A percentile compares a stretch with the other conserved stretches of the same genome.
phyloP scores from a whole-genome alignment of 306 rosid species.

The Albizia julibrissin region DNA sequence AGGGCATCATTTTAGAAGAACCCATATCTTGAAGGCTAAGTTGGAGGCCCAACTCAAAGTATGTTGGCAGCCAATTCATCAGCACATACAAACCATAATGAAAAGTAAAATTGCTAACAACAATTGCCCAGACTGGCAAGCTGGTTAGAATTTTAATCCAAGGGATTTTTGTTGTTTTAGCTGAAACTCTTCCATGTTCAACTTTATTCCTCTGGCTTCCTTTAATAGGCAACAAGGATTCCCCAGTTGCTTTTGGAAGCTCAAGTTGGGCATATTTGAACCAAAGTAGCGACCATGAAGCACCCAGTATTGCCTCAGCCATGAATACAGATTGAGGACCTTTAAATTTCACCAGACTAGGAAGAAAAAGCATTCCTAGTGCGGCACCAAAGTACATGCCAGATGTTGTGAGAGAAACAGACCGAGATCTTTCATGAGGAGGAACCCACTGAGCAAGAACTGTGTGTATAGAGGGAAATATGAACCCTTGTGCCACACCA shows the following conservation, averaged over 20 bases:
- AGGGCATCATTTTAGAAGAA: constrained; percentile 96
- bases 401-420: constrained; percentile 90
- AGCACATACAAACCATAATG: constrained; percentile 92
- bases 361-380: constrained; percentile 81
- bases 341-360: constrained; percentile 69
- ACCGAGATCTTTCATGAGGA: constrained; percentile 93
- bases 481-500: constrained; percentile 93
- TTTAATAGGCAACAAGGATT: constrained; percentile 60
- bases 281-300: constrained; percentile 84
- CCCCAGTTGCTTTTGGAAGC: constrained; percentile 81
- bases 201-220: constrained; percentile 55
- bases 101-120: constrained; percentile 93
- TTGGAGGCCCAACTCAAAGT: constrained; percentile 89
- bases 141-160: constrained; percentile 78
- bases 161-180: constrained; percentile 58
- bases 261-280: constrained; percentile 71
- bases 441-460: constrained; percentile 99
- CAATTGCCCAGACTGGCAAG: constrained; percentile 96
- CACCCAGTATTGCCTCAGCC: constrained; percentile 82
- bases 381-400: constrained; percentile 99
- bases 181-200: constrained; percentile 48
- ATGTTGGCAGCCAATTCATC: constrained; percentile 99
- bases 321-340: constrained; percentile 91
- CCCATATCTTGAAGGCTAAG: constrained; percentile 99
- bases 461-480: constrained; percentile 94